Evolutionary conservation across 768 basidiomycete species (phyloP), one percentile per base, ranked within the genome.

Genomic region (Tricholoma hemisulphureum): DNA sequence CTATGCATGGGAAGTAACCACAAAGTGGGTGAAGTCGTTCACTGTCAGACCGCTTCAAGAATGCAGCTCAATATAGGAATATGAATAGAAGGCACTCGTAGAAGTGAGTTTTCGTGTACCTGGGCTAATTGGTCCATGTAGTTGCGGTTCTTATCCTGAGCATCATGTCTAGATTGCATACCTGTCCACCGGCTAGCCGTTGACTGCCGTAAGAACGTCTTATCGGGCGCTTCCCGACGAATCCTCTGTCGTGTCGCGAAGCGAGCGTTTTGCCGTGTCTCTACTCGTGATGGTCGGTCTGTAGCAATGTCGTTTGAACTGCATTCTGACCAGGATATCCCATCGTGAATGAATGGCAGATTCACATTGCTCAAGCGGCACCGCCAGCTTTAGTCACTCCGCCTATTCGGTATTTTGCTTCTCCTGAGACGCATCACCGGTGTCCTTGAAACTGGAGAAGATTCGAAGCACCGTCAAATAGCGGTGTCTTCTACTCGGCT

Each of bases 151-250:
- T n/a, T n/a, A n/a, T n/a, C n/a, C n/a, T n/a, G 13, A 28, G 24
- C 34, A 32, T 39, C 41, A 26, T 50, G 4, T 37, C 20, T 26
- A 71, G 72, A 55, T 49, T 48, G 56, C 4, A 90, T 91, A 53
- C 88, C 88, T 13, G 83, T 89, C 1, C 70, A 85, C 59, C 86
- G 83, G 0, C 80, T 81, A 20, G 75, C 75, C 1, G 77, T 91
- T 9, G 83, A n/a, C n/a, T n/a, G n/a, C n/a, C n/a, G n/a, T n/a
- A 85, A 63, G 80, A 85, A 56, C 79, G 83, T 45, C 69, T 87
- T 39, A 37, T 2, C 37, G 18, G 37, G 5, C 13, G 11, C n/a
- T 34, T n/a, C 43, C 16, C 43, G 43, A 45, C 43, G 43, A 24
- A 45, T 45, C 43, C 21, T 14, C 23, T n/a, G n/a, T n/a, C 46